Conservation (phyloP, 805 yeast genomes). For the Yamadazyma takamatsuzukensis region DNA sequence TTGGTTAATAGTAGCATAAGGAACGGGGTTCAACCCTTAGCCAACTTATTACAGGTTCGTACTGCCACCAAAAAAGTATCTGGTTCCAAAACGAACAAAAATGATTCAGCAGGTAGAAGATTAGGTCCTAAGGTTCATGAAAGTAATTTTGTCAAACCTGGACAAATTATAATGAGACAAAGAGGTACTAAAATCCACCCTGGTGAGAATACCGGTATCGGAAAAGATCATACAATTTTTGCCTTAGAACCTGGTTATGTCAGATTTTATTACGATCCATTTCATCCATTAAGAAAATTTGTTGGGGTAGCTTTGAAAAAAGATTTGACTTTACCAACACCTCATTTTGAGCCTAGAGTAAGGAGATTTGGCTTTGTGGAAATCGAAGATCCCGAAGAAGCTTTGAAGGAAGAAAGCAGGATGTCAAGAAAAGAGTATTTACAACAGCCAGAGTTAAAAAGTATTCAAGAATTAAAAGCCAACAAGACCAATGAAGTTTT, state of each 20-base stretch:
- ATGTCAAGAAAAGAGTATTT: slow-evolving; percentile 67
- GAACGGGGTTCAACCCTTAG: background rate
- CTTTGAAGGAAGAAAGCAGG: slow-evolving; percentile 55
- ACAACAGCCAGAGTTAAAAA: slow-evolving; percentile 49
- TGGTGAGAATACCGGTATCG: slow-evolving; percentile 87
- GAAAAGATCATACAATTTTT: slow-evolving; percentile 88
- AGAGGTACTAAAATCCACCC: slow-evolving; percentile 94
- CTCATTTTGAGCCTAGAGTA: slow-evolving; percentile 84
- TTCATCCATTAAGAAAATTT: slow-evolving; percentile 88
- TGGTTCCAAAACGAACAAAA: slow-evolving; percentile 91
- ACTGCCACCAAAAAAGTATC: slow-evolving; percentile 91
- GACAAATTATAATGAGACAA: slow-evolving; percentile 88
- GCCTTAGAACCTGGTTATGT: slow-evolving; percentile 94
- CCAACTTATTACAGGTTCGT: slow-evolving; percentile 56
- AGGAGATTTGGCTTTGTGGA: slow-evolving; percentile 77
- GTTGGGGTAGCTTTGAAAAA: slow-evolving; percentile 79
- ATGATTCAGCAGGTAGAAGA: slow-evolving; percentile 92
- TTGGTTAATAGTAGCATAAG: too few relatives aligned
- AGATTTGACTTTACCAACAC: slow-evolving; percentile 70
- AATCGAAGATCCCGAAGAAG: slow-evolving; percentile 47
- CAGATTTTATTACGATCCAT: slow-evolving; percentile 88
- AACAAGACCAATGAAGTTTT: slow-evolving; percentile 26
- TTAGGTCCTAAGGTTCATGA: slow-evolving; percentile 88
- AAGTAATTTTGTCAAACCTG: slow-evolving; percentile 70
- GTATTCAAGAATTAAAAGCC: slow-evolving; percentile 36